phyloP scores from a whole-genome alignment of 2,329 filamentous ascomycete species.

The Neurospora sp. region DNA sequence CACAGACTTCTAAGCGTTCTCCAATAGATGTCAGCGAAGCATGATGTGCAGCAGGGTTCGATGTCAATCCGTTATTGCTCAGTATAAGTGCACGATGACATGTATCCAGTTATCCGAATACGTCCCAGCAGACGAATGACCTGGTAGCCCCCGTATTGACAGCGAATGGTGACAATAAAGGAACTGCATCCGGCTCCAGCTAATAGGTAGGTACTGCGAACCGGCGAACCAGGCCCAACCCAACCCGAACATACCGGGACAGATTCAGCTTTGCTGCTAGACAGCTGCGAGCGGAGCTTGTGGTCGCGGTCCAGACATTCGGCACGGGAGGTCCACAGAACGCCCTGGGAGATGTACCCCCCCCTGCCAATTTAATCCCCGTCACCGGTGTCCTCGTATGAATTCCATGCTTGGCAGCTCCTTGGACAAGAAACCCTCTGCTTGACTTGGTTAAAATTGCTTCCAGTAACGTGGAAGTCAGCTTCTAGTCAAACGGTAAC shows the following conservation, averaged over 20 bases:
- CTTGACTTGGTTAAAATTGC: slow-evolving; percentile 12
- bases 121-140: neutral
- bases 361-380: slow-evolving; percentile 8
- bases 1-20: neutral
- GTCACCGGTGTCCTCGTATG: slow-evolving; percentile 13
- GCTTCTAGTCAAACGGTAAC: neutral
- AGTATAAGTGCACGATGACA: neutral
- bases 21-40: slow-evolving; percentile 2
- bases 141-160: neutral
- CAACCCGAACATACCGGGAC: neutral
- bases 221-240: neutral
- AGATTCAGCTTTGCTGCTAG: neutral
- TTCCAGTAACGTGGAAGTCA: slow-evolving; percentile 10
- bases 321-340: neutral
- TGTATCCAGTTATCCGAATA: neutral
- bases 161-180: neutral
- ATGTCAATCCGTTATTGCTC: slow-evolving; percentile 1
- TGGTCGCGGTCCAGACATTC: neutral
- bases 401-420: slow-evolving; percentile 11
- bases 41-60: slow-evolving; percentile 18
- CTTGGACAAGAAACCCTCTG: slow-evolving; percentile 5
- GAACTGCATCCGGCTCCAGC: neutral
- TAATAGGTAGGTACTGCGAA: neutral
- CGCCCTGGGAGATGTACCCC: slow-evolving; percentile 4
- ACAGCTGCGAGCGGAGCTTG: neutral